Conservation (phyloP, 345 rosid species). For the Clarkia xantiana region DNA sequence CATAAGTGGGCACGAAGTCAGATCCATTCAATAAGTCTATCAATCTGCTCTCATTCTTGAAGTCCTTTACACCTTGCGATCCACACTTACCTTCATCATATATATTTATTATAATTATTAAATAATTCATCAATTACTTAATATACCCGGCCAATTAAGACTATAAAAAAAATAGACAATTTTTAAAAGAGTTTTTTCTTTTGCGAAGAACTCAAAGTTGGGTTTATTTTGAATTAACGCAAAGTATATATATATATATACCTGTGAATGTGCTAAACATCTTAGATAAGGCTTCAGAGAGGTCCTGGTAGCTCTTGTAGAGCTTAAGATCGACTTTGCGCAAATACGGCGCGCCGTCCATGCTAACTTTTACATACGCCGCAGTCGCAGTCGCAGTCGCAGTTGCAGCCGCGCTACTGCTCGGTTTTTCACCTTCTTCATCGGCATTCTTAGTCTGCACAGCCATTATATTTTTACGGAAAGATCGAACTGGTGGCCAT, state of each 20-base stretch:
- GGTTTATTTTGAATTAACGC: neutral
- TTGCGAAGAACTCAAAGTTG: neutral
- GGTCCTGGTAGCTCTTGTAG: constrained; percentile 56
- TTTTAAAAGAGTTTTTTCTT: no score
- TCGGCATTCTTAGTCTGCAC: constrained; percentile 28
- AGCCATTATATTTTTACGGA: constrained; percentile 58
- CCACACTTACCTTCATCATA: constrained; percentile 51
- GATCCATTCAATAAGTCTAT: constrained; percentile 64
- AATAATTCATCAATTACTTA: no score
- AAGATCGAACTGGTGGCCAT: constrained; percentile 79
- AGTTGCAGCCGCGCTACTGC: constrained; percentile 7
- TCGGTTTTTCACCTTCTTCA: constrained; percentile 18
- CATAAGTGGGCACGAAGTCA: constrained; percentile 68
- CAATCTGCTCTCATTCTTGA: constrained; percentile 71
- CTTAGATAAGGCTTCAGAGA: constrained; percentile 57
- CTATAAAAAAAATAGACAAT: no score
- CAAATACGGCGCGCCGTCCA: constrained; percentile 87
- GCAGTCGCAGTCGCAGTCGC: neutral
- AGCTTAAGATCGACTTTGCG: constrained; percentile 68
- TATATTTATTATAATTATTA: no score
- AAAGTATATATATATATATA: constrained; percentile 9
- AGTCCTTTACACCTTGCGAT: constrained; percentile 64
- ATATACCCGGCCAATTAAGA: no score
- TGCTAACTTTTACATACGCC: constrained; percentile 65
- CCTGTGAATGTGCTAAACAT: constrained; percentile 87